These are phyloP conservation scores for Plantago coronopus DNA, from an alignment of 305 asterid genomes.

Conservation along the genomic window DNA sequence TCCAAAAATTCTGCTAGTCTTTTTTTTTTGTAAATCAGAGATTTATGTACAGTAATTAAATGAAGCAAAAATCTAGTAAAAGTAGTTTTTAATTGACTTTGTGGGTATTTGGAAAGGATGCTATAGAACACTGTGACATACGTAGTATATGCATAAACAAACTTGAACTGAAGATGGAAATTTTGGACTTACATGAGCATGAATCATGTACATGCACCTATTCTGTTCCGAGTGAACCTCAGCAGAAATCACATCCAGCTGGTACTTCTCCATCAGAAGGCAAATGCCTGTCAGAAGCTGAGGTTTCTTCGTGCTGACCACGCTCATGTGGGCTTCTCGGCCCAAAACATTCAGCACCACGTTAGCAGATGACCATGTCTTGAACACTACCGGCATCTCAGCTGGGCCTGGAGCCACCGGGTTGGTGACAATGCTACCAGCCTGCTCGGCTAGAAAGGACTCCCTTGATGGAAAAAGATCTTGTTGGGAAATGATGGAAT, in stretches of 20 bases:
- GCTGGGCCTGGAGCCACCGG: conserved; percentile 11
- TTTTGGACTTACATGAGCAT: conserved; percentile 42
- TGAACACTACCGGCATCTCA: conserved; percentile 29
- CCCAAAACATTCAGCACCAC: conserved; percentile 42
- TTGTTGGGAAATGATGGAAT: conserved; percentile 1
- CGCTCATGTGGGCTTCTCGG: conserved; percentile 48
- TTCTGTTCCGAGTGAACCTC: conserved; percentile 36
- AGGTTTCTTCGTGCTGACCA: conserved; percentile 47
- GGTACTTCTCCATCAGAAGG: conserved; percentile 47
- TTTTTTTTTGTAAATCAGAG: no score
- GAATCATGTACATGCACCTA: conserved; percentile 47
- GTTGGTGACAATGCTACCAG: conserved; percentile 22
- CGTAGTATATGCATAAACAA: no score
- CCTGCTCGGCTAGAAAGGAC: conserved; percentile 43
- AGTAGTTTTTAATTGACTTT: no score
- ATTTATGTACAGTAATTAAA: no score
- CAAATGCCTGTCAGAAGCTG: conserved; percentile 38
- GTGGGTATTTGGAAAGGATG: no score
- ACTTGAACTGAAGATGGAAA: neutral
- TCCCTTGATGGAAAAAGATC: conserved; percentile 28
- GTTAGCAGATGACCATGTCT: conserved; percentile 53
- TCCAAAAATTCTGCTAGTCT: no score
- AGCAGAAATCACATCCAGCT: conserved; percentile 45
- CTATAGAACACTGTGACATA: no score
- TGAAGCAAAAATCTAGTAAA: no score